Base-by-base conservation (phyloP, 345 rosid species). In the Lepidium sativum region DNA sequence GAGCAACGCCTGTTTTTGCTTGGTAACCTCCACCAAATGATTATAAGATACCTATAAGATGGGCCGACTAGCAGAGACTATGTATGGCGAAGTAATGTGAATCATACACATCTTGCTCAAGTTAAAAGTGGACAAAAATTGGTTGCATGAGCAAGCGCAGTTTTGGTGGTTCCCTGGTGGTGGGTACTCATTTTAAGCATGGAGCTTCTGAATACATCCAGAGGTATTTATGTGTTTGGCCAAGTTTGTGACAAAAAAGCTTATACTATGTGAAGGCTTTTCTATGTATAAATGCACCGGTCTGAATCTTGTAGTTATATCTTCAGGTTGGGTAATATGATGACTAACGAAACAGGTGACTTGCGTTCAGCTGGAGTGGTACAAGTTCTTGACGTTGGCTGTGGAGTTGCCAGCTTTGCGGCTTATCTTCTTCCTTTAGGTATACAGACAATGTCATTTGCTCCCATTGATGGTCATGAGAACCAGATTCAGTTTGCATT, bases 91-190 rank as follows among this genome's bases (percentile, higher is more conserved):
- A 90, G 92, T 71, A 94, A 94, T 77, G 97, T 94, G 72, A 94
- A 94, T 78, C 97, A 88, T 77, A 80, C 91, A 11, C 94, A 18
- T 79, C 94, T 92, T 51, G 91, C 97, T 64, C 80, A 83, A 66
- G 87, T 89, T 25, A 87, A 89, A 73, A 94, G 97, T 77, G 98
- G 97, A n/a, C 94, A 92, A 67, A 67, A 92, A 84, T 63, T 92
- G 98, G 98, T 94, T 92, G 32, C 98, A 87, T 53, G 86, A 83
- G 64, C 82, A 80, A 57, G 78, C 77, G 39, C 82, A 80, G 68
- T 67, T 86, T 37, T 89, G 97, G 97, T 90, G 95, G 95, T 94
- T 94, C 56, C 99, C 99, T 0, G 96, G 97, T 32, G 99, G 99
- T 38, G 99, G 99, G 99, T 55, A 86, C 99, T 52, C 91, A 94